phyloP scores from a whole-genome alignment of 2,329 filamentous ascomycete species.

The Aspergillus pseudoglaucus region DNA sequence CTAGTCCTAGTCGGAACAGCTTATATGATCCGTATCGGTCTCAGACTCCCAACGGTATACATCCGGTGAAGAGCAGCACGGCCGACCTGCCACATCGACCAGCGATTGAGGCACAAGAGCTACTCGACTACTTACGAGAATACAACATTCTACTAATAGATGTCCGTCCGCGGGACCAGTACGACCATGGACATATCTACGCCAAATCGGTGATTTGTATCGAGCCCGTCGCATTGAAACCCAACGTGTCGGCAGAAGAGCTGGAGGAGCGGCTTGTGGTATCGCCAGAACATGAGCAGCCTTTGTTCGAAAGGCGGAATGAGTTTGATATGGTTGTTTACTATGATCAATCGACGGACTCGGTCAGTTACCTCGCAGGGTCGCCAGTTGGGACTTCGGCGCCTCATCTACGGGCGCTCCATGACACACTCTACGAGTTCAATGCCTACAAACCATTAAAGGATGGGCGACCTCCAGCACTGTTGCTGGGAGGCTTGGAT shows the following conservation, averaged over 20 bases:
- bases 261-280: conserved; percentile 47
- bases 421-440: conserved; percentile 75
- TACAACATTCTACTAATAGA: conserved; percentile 76
- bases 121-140: conserved; percentile 62
- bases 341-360: conserved; percentile 68
- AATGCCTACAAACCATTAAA: conserved; percentile 70
- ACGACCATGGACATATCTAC: conserved; percentile 84
- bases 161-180: conserved; percentile 70
- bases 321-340: conserved; percentile 84
- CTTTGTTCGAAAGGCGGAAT: conserved; percentile 64
- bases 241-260: conserved; percentile 59
- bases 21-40: conserved; percentile 39
- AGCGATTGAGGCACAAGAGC: conserved; percentile 61
- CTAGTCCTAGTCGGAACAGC: conserved; percentile 27
- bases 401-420: conserved; percentile 62
- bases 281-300: conserved; percentile 55
- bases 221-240: conserved; percentile 70
- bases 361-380: conserved; percentile 49
- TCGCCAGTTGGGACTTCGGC: conserved; percentile 40
- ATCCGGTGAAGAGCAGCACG: conserved; percentile 37
- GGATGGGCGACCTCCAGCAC: conserved; percentile 59
- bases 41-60: conserved; percentile 37
- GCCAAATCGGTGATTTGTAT: conserved; percentile 80
- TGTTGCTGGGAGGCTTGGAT: conserved; percentile 75
- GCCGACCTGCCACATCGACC: conserved; percentile 48